Base-by-base conservation (phyloP, 2,329 filamentous ascomycete genomes). In the Xylariaceae sp. region DNA sequence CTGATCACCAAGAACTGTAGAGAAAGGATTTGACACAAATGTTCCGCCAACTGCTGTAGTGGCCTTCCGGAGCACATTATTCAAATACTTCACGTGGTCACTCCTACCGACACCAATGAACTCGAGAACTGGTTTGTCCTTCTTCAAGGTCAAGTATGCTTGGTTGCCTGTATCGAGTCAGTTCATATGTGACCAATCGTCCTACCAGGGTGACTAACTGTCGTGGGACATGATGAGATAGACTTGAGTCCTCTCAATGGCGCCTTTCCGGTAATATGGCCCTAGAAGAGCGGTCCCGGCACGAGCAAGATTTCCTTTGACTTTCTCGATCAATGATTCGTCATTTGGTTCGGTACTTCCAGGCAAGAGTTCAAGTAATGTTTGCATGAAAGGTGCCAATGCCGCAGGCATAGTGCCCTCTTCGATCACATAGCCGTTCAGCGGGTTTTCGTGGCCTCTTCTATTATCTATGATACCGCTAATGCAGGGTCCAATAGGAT, bases 221-320 rank as follows among this genome's bases (percentile, higher is more conserved):
- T 85, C 82, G 54, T 85, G 81, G 2, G 76, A 79, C 80, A 85
- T 84, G 57, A 85, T 71, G 4, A 86, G 69, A 58, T 84, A 86
- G 0, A 81, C 72, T 47, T 83, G 77, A 0, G 80, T 86, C 47
- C 67, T 75, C 58, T 78, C 74, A 17, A 83, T 64, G 16, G 79
- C 78, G 0, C 82, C 78, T 6, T 70, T 67, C 6, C 67, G 66
- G 42, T 67, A 72, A 52, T 83, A 83, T 0, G 81, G 79, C 0
- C 82, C 82, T 0, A 83, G 60, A 33, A 83, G 66, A n/a, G 72
- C 64, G 59, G 75, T 79, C 22, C 75, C 75, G 35, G 70, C 66
- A 20, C 69, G 67, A 6, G 76, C 71, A 25, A 80, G 60, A 10
- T 69, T 65, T 6, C 72, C 69, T 40, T 72, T 72, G 1, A 77